Evolutionary conservation across 371 early-diverging fungal species (phyloP).

Genomic region (Syncephalis plumigaleata): DNA sequence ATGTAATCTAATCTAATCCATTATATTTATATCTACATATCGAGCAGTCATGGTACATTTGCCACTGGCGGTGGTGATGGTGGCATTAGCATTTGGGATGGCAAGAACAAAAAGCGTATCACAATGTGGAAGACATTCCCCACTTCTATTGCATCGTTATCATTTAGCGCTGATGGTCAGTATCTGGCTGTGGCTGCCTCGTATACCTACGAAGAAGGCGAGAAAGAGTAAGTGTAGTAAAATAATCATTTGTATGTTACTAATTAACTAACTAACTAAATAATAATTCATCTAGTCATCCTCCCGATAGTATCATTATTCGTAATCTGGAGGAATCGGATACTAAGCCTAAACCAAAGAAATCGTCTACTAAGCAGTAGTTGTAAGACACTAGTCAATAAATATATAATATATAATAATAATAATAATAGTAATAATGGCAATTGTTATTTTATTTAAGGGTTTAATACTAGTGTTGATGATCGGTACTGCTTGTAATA

Average conservation of each 20-base stretch:
- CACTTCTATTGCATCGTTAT: conserved; percentile 64
- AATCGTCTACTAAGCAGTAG: not conserved
- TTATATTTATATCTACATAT: too few relatives aligned
- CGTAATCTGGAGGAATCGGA: conserved; percentile 50
- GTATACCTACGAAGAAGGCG: conserved; percentile 90
- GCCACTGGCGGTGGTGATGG: conserved; percentile 91
- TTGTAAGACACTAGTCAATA: not conserved
- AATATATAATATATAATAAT: too few relatives aligned
- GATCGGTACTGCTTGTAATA: too few relatives aligned
- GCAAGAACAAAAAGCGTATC: conserved; percentile 71
- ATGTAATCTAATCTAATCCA: too few relatives aligned
- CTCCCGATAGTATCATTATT: conserved; percentile 65
- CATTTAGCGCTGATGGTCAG: conserved; percentile 61
- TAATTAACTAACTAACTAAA: too few relatives aligned
- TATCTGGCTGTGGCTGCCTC: conserved; percentile 77
- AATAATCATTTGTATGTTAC: not conserved
- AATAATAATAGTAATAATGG: too few relatives aligned
- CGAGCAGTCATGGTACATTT: conserved; percentile 83
- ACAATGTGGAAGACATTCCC: conserved; percentile 64
- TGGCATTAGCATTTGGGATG: conserved; percentile 86
- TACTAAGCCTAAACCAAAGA: conserved; percentile 18
- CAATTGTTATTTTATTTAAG: too few relatives aligned
- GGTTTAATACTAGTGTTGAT: too few relatives aligned
- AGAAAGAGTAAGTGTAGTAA: conserved; percentile 38
- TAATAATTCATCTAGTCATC: conserved; percentile 27